These are phyloP conservation scores for Terana coerulea DNA, from an alignment of 768 basidiomycete genomes.

Conservation along the genomic window DNA sequence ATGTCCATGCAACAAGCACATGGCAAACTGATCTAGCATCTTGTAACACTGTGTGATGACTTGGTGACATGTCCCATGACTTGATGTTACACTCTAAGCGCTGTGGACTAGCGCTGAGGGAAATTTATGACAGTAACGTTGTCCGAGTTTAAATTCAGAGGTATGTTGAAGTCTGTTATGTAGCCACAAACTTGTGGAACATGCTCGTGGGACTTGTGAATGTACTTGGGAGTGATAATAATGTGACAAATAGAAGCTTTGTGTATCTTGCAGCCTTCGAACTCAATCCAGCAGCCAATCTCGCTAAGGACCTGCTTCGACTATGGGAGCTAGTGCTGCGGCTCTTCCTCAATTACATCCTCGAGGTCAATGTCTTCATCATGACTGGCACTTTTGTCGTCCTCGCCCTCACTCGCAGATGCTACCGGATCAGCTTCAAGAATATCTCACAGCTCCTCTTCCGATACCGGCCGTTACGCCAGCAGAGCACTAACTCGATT, in stretches of 20 bases:
- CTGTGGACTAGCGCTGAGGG: too few relatives aligned
- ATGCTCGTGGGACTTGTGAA: slow-evolving; percentile 14
- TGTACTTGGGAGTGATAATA: slow-evolving; percentile 10
- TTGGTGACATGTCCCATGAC: too few relatives aligned
- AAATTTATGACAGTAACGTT: too few relatives aligned
- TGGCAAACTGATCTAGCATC: too few relatives aligned
- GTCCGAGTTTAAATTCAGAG: background rate
- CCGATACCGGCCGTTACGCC: background rate
- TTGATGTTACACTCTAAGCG: too few relatives aligned
- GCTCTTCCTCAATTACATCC: background rate
- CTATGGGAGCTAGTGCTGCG: too few relatives aligned
- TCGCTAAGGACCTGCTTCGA: background rate
- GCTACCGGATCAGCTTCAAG: background rate
- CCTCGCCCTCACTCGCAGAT: too few relatives aligned
- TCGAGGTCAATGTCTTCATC: slow-evolving; percentile 4
- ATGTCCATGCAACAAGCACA: too few relatives aligned
- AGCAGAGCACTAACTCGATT: too few relatives aligned
- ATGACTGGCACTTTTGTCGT: background rate
- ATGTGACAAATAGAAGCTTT: slow-evolving; percentile 13
- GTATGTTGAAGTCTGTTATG: slow-evolving; percentile 5
- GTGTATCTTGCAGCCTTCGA: slow-evolving; percentile 10
- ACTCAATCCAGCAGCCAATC: background rate
- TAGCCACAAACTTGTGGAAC: slow-evolving; percentile 8
- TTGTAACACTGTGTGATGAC: too few relatives aligned
- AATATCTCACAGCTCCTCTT: background rate